These are phyloP conservation scores for Nitzschia sp. DNA, from an alignment of 108 stramenopile species.

Conservation along the genomic window DNA sequence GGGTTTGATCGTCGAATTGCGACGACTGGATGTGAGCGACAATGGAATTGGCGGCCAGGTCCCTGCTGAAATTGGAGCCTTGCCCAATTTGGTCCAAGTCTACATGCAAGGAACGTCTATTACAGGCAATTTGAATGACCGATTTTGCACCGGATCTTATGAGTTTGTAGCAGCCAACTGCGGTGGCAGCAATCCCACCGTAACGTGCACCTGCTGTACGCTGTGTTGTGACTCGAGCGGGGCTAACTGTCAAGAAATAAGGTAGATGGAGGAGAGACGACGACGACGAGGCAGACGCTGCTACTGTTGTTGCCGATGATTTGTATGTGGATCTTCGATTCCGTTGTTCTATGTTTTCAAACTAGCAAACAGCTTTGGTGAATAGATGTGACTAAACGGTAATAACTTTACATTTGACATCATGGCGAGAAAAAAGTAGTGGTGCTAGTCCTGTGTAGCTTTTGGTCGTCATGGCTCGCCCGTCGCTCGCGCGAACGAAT, in stretches of 20 bases:
- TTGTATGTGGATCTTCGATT: too few relatives aligned
- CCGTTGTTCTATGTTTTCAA: too few relatives aligned
- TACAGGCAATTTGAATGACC: slow-evolving; percentile 4
- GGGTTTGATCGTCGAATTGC: background rate
- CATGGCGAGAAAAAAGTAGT: too few relatives aligned
- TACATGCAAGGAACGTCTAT: slow-evolving; percentile 14
- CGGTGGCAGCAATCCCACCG: background rate
- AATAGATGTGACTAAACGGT: too few relatives aligned
- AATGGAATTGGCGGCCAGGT: background rate
- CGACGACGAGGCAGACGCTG: too few relatives aligned
- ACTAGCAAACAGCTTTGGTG: too few relatives aligned
- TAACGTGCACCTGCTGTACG: slow-evolving; percentile 16
- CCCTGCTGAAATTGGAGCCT: background rate
- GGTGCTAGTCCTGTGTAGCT: too few relatives aligned
- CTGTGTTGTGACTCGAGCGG: slow-evolving; percentile 24
- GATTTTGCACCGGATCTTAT: slow-evolving; percentile 3
- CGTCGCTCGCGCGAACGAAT: too few relatives aligned
- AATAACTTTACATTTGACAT: too few relatives aligned
- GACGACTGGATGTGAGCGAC: background rate
- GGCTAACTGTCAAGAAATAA: slow-evolving; percentile 13
- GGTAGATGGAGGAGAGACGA: background rate
- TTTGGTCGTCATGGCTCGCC: too few relatives aligned
- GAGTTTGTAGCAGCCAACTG: slow-evolving; percentile 12
- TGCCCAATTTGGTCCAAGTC: background rate
- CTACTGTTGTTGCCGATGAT: too few relatives aligned